These are phyloP conservation scores for Farysia itapuensis DNA, from an alignment of 1,284 basidiomycete genomes.

Conservation along the genomic window DNA sequence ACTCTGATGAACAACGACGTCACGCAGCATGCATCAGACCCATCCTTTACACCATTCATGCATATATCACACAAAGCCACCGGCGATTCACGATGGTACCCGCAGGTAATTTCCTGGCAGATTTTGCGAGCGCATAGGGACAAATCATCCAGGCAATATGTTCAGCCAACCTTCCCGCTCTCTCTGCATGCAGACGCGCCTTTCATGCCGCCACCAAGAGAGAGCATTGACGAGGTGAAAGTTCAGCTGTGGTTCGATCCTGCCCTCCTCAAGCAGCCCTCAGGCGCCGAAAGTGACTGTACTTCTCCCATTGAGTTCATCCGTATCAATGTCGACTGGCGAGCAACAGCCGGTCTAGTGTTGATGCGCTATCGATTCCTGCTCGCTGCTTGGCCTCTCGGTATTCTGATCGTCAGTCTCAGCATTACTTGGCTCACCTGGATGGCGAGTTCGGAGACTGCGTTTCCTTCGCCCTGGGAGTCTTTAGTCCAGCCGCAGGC, in stretches of 20 bases:
- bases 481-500: slow-evolving; percentile 12
- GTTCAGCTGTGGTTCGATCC: slow-evolving; percentile 49
- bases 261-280: slow-evolving; percentile 3
- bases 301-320: slow-evolving; percentile 24
- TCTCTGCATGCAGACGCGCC: slow-evolving; percentile 51
- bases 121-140: slow-evolving; percentile 6
- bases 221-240: slow-evolving; percentile 14
- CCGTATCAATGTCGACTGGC: slow-evolving; percentile 42
- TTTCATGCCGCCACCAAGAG: slow-evolving; percentile 41
- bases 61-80: slow-evolving; percentile 38
- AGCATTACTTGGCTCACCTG: slow-evolving; percentile 22
- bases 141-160: slow-evolving; percentile 4
- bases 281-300: slow-evolving; percentile 5
- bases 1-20: slow-evolving; percentile 8
- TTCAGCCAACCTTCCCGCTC: slow-evolving; percentile 12
- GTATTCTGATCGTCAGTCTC: slow-evolving; percentile 24
- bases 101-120: slow-evolving; percentile 11
- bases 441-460: not conserved
- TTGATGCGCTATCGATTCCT: slow-evolving; percentile 50
- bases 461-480: slow-evolving; percentile 11
- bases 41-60: slow-evolving; percentile 41
- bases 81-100: slow-evolving; percentile 47
- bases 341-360: slow-evolving; percentile 40
- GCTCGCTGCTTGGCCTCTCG: slow-evolving; percentile 41
- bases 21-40: slow-evolving; percentile 4